Evolutionary conservation across 2,329 filamentous ascomycete genomes (phyloP).

Genomic region (Cryphonectria naterciae): DNA sequence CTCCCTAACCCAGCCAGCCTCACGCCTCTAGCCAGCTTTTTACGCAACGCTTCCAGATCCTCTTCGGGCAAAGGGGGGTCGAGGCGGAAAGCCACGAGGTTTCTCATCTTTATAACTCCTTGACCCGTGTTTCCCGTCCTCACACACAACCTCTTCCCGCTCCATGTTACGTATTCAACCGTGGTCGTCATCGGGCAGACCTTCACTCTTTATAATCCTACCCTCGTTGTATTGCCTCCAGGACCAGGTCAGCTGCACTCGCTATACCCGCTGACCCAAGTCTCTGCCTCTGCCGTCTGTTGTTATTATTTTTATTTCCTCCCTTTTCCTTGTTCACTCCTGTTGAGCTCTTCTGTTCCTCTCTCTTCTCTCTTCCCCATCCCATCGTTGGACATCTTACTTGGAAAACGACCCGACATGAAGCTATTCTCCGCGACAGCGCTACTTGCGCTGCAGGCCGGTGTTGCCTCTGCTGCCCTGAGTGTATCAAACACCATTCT

Average conservation of each 20-base stretch:
- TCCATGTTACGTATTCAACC: slow-evolving; percentile 14
- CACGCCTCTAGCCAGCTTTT: slow-evolving; percentile 12
- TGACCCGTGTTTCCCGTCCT: slow-evolving; percentile 19
- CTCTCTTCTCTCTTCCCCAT: not conserved
- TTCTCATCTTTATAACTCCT: slow-evolving; percentile 26
- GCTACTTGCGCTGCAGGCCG: slow-evolving; percentile 25
- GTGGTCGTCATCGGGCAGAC: slow-evolving; percentile 14
- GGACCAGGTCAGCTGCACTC: slow-evolving; percentile 8
- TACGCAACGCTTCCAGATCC: not conserved
- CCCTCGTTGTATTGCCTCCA: slow-evolving; percentile 11
- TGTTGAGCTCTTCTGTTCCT: not conserved
- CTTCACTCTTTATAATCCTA: slow-evolving; percentile 16
- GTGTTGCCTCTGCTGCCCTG: slow-evolving; percentile 29
- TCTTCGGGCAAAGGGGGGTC: slow-evolving; percentile 13
- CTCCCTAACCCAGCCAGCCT: slow-evolving; percentile 24
- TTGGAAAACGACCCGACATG: slow-evolving; percentile 15
- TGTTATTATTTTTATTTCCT: not conserved
- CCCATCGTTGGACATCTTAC: not conserved
- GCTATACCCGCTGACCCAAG: slow-evolving; percentile 14
- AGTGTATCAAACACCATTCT: slow-evolving; percentile 53
- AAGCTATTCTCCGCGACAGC: slow-evolving; percentile 27
- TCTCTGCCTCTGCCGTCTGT: not conserved
- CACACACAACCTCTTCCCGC: slow-evolving; percentile 7
- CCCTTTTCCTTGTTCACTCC: not conserved
- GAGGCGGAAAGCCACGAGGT: slow-evolving; percentile 10